Evolutionary conservation across 1,139 yeast species (phyloP).

Genomic region (Barnettozyma hawaiiensis): DNA sequence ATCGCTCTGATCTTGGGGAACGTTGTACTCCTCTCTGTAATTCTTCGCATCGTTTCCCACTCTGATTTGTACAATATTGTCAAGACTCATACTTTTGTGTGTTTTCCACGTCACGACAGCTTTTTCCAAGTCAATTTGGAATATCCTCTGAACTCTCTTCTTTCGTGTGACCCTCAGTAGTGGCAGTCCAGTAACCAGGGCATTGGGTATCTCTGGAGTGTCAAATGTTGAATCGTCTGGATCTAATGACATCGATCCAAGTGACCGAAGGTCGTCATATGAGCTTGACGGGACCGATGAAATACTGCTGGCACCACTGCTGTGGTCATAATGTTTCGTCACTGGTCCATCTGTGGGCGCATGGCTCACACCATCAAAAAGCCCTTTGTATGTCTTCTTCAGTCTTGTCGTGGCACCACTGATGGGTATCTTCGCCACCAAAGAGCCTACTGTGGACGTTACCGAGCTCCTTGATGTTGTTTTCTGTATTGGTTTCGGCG

Average conservation of each 20-base stretch:
- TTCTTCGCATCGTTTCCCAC: slow-evolving; percentile 68
- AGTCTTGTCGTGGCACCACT: slow-evolving; percentile 14
- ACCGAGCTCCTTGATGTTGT: slow-evolving; percentile 7
- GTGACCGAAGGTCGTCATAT: slow-evolving; percentile 1
- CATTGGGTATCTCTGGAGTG: slow-evolving; percentile 29
- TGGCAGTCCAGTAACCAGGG: slow-evolving; percentile 33
- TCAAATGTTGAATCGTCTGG: slow-evolving; percentile 17
- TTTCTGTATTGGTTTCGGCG: slow-evolving; percentile 10
- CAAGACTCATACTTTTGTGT: slow-evolving; percentile 50
- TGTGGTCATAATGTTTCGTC: slow-evolving; percentile 16
- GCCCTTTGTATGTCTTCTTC: slow-evolving; percentile 14
- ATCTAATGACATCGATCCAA: slow-evolving; percentile 3
- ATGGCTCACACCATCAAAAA: slow-evolving; percentile 5
- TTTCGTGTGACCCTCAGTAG: slow-evolving; percentile 63
- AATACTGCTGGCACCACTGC: slow-evolving; percentile 1
- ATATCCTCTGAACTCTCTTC: slow-evolving; percentile 52
- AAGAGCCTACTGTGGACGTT: slow-evolving; percentile 6
- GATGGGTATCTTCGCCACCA: slow-evolving; percentile 8
- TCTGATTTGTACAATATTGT: slow-evolving; percentile 64
- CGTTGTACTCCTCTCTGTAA: slow-evolving; percentile 77
- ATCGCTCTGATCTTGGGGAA: slow-evolving; percentile 57
- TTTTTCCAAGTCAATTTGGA: slow-evolving; percentile 38
- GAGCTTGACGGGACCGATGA: background rate
- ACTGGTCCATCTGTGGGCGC: slow-evolving; percentile 23
- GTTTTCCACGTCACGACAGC: slow-evolving; percentile 50